Conservation (phyloP, 495 filamentous ascomycete genomes). For the Neurospora sp. region DNA sequence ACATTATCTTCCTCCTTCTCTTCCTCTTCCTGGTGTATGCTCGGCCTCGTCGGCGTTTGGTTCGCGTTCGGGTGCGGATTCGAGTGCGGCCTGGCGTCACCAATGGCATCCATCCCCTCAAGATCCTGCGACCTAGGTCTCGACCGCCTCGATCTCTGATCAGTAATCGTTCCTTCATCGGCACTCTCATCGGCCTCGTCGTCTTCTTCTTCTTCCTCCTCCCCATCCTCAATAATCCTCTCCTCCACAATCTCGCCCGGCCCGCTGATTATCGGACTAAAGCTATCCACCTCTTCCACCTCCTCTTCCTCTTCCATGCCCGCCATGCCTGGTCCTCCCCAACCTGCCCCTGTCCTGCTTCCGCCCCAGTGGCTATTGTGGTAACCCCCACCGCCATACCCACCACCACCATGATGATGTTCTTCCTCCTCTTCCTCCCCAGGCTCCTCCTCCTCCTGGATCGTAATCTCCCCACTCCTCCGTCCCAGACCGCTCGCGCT, state of each 20-base stretch:
- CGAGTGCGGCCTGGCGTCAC: neutral
- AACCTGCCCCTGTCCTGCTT: conserved; percentile 71
- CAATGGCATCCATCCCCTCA: neutral
- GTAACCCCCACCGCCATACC: neutral
- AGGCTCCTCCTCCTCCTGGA: conserved; percentile 79
- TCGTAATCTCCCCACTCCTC: conserved; percentile 59
- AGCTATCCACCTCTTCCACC: conserved; percentile 60
- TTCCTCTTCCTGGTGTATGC: neutral
- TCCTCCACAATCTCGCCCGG: conserved; percentile 46
- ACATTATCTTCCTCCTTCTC: neutral
- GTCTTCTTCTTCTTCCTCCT: conserved; percentile 9
- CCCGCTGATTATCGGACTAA: conserved; percentile 39
- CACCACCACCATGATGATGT: neutral
- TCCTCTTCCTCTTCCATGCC: conserved; percentile 24
- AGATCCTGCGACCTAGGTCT: neutral
- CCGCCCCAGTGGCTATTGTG: conserved; percentile 38
- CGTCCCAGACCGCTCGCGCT: conserved; percentile 43
- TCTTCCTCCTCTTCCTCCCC: conserved; percentile 30
- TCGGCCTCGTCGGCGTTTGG: neutral
- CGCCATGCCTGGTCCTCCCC: conserved; percentile 25
- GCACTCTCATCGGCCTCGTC: neutral
- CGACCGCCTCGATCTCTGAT: neutral
- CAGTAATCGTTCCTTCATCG: neutral
- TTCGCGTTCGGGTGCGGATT: neutral
- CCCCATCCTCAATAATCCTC: conserved; percentile 41